Conservation (phyloP, 768 basidiomycete genomes). For the Phylloporus sp. region DNA sequence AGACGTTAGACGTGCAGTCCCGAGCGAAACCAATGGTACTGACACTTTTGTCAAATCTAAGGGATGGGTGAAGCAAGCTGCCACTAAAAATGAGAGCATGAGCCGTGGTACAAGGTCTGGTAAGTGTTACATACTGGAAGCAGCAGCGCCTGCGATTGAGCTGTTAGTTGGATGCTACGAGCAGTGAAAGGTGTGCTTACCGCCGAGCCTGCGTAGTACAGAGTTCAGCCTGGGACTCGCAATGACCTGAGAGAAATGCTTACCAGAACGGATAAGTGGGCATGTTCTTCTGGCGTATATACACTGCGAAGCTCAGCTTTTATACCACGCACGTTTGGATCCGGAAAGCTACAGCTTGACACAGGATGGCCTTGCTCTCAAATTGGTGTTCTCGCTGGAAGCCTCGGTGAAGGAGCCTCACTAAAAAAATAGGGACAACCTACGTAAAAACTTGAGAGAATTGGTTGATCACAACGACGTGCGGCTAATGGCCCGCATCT, state of each 20-base stretch:
- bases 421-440: too few species aligned
- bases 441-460: constrained; percentile 2
- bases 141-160: constrained; percentile 48
- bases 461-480: constrained; percentile 4
- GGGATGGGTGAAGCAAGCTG: constrained; percentile 77
- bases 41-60: constrained; percentile 84
- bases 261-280: constrained; percentile 31
- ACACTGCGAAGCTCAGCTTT: constrained; percentile 12
- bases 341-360: constrained; percentile 9
- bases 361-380: constrained; percentile 14
- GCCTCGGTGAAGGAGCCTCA: constrained; percentile 8
- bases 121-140: constrained; percentile 48
- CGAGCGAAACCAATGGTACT: constrained; percentile 19
- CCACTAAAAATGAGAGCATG: constrained; percentile 45
- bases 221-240: neutral
- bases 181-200: constrained; percentile 29
- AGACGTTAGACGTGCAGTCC: constrained; percentile 2
- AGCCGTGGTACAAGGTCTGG: neutral
- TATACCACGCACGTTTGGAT: constrained; percentile 14
- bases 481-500: constrained; percentile 3
- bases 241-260: constrained; percentile 4
- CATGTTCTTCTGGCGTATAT: constrained; percentile 17
- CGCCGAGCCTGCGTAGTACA: constrained; percentile 50
- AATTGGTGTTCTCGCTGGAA: neutral
- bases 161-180: constrained; percentile 1